These are phyloP conservation scores for Phytopythium montanum DNA, from an alignment of 352 stramenopile species.

Conservation along the genomic window DNA sequence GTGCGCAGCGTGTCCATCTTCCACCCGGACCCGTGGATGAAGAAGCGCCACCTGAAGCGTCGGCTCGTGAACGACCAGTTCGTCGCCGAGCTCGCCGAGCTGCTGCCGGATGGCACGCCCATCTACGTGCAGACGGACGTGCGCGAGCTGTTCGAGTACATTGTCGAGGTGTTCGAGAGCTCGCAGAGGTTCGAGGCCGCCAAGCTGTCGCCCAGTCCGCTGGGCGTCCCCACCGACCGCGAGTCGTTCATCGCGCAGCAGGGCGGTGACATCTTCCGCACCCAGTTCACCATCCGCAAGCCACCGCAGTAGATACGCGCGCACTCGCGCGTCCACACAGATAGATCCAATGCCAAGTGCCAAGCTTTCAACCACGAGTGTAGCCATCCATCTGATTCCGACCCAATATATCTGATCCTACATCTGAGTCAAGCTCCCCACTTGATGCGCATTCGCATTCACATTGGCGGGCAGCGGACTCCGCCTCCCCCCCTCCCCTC, in stretches of 20 bases:
- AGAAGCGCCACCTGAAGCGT: conserved; percentile 84
- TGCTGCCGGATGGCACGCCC: conserved; percentile 49
- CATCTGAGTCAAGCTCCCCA: too few species aligned
- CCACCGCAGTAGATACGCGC: neutral
- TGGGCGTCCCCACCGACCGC: conserved; percentile 69
- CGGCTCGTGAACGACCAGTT: conserved; percentile 72
- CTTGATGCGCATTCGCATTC: neutral
- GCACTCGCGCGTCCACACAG: neutral
- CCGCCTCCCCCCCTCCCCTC: neutral
- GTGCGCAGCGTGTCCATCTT: conserved; percentile 84
- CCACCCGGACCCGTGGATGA: conserved; percentile 88
- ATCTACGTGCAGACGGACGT: conserved; percentile 86
- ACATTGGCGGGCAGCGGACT: neutral
- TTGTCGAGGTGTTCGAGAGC: conserved; percentile 72
- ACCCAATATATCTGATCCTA: too few species aligned
- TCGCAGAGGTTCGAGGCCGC: conserved; percentile 40
- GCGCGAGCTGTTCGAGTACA: conserved; percentile 78
- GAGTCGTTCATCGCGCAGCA: conserved; percentile 64
- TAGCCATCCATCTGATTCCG: too few species aligned
- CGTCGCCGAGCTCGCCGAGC: conserved; percentile 48
- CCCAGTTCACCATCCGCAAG: conserved; percentile 41
- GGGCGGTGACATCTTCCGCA: conserved; percentile 68
- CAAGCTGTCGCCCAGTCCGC: conserved; percentile 43
- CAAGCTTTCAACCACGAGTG: too few species aligned
- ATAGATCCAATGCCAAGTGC: too few species aligned